Percentiles rank a stretch among this genome's conserved stretches.
Conservation (phyloP, 371 early-diverging fungal genomes). For the Amoeboradix gromovi region DNA sequence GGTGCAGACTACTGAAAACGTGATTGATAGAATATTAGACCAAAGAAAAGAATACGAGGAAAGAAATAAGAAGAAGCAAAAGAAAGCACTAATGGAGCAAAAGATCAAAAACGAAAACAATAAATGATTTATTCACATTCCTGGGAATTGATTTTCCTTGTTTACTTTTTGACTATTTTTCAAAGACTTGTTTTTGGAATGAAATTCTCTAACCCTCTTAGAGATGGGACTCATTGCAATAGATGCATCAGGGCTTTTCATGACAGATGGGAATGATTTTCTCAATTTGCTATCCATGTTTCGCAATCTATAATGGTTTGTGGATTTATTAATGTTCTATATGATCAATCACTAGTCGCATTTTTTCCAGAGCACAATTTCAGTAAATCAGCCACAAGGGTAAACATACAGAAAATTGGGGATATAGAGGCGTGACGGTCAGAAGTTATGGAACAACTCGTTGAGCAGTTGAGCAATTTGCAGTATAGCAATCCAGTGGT, state of each 20-base stretch:
- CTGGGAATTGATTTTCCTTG: not conserved
- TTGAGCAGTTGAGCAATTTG: not conserved
- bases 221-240: not conserved
- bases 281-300: too few species aligned
- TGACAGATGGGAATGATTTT: too few species aligned
- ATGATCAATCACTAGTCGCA: too few species aligned
- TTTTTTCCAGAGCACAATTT: too few species aligned
- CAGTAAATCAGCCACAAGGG: too few species aligned
- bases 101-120: not conserved
- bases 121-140: not conserved
- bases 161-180: too few species aligned
- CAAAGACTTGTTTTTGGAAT: not conserved
- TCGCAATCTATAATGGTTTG: too few species aligned
- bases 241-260: not conserved
- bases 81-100: not conserved
- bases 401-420: too few species aligned
- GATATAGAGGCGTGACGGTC: not conserved
- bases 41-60: constrained; percentile 1
- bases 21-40: not conserved
- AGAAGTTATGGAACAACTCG: not conserved
- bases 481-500: not conserved
- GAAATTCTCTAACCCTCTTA: not conserved
- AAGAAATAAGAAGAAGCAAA: constrained; percentile 1
- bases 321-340: too few species aligned
- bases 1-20: not conserved